phyloP scores from a whole-genome alignment of 768 basidiomycete species.

The Trametes meyenii region DNA sequence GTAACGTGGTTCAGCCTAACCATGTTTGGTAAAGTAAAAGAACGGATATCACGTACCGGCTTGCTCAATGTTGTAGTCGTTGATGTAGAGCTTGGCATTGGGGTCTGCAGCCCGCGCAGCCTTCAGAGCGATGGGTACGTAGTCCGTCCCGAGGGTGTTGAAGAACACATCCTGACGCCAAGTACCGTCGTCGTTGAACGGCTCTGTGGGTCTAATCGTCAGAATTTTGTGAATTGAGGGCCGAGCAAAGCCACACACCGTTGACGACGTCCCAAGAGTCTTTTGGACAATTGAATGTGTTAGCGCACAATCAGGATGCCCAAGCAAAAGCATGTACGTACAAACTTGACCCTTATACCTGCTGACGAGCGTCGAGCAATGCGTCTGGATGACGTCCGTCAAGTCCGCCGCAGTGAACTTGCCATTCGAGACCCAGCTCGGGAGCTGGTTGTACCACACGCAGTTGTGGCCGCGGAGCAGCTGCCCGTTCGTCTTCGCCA shows the following conservation, averaged over 20 bases:
- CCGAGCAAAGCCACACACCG: constrained; percentile 28
- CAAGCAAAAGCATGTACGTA: constrained; percentile 1
- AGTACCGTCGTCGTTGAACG: constrained; percentile 64
- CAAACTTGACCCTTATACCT: constrained; percentile 44
- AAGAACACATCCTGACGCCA: constrained; percentile 57
- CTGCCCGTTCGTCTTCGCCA: constrained; percentile 50
- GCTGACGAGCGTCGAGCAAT: constrained; percentile 39
- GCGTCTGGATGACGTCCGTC: constrained; percentile 37
- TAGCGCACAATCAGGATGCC: constrained; percentile 6
- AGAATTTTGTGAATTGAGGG: background rate
- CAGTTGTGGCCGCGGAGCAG: constrained; percentile 49
- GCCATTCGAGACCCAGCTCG: constrained; percentile 40
- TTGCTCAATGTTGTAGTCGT: constrained; percentile 42
- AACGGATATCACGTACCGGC: constrained; percentile 19
- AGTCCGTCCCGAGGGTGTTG: constrained; percentile 50
- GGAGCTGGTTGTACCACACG: constrained; percentile 50
- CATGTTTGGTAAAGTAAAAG: too few relatives aligned
- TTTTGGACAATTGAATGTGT: constrained; percentile 19
- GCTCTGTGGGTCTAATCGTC: constrained; percentile 33
- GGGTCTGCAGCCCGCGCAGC: constrained; percentile 60
- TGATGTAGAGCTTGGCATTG: constrained; percentile 57
- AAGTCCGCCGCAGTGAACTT: constrained; percentile 35
- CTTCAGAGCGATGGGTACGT: constrained; percentile 52
- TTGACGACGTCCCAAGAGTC: constrained; percentile 59
- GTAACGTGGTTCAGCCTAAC: background rate